phyloP scores from a whole-genome alignment of 2,329 filamentous ascomycete species.

The Claviceps arundinis region DNA sequence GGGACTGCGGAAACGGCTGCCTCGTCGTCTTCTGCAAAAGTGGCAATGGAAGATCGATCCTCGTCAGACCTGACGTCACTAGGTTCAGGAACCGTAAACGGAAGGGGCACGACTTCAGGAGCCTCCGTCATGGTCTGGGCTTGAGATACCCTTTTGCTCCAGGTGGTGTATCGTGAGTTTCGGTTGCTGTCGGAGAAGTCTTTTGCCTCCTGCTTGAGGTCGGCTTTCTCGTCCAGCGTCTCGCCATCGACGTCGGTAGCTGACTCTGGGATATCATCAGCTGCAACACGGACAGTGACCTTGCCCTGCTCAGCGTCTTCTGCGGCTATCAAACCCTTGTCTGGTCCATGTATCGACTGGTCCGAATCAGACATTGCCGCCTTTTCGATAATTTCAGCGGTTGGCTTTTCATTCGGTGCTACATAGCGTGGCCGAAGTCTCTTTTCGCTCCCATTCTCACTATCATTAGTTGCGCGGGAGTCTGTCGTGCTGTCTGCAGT shows the following conservation, averaged over 20 bases:
- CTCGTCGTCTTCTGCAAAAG: conserved; percentile 51
- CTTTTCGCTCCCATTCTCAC: conserved; percentile 35
- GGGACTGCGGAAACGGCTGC: conserved; percentile 12
- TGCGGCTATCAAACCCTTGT: conserved; percentile 26
- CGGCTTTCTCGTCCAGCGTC: conserved; percentile 17
- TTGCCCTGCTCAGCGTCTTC: conserved; percentile 28
- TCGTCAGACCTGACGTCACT: conserved; percentile 28
- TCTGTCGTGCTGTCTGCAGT: conserved; percentile 19
- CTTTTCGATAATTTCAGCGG: conserved; percentile 41
- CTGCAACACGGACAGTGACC: conserved; percentile 39
- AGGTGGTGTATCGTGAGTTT: conserved; percentile 10
- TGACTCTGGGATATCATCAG: conserved; percentile 29
- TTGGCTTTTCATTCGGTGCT: conserved; percentile 22
- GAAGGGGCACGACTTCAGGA: conserved; percentile 47
- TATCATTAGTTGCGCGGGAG: conserved; percentile 38
- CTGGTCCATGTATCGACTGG: conserved; percentile 15
- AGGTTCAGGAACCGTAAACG: conserved; percentile 45
- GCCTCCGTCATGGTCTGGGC: conserved; percentile 20
- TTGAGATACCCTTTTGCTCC: conserved; percentile 8
- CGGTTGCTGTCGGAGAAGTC: conserved; percentile 9
- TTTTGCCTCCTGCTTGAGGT: conserved; percentile 9
- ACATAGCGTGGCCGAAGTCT: conserved; percentile 20
- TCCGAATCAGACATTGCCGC: conserved; percentile 29
- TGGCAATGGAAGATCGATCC: conserved; percentile 54
- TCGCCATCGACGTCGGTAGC: conserved; percentile 12